Conservation (phyloP, 495 filamentous ascomycete genomes). For the Monascus purpureus region DNA sequence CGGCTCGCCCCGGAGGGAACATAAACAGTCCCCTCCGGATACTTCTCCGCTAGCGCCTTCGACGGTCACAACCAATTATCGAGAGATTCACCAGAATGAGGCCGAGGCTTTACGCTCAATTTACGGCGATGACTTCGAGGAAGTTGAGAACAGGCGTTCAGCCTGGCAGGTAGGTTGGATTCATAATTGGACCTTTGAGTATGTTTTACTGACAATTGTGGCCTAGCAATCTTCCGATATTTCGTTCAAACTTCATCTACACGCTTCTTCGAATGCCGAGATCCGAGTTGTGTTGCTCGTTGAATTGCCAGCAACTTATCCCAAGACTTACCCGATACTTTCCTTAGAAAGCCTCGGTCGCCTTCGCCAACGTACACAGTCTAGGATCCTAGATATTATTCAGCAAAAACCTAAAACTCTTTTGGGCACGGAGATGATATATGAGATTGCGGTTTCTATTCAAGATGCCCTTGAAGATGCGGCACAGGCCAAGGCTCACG, state of each 20-base stretch:
- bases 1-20: constrained; percentile 18
- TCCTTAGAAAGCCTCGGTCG: constrained; percentile 47
- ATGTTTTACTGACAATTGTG: background rate
- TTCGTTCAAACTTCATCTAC: constrained; percentile 65
- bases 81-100: constrained; percentile 76
- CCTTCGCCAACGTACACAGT: constrained; percentile 48
- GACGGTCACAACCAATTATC: constrained; percentile 47
- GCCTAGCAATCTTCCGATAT: constrained; percentile 58
- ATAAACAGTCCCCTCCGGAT: constrained; percentile 19
- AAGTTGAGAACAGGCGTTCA: constrained; percentile 52
- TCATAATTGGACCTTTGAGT: background rate
- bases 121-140: constrained; percentile 79
- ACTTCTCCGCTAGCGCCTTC: constrained; percentile 7
- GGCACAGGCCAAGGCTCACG: constrained; percentile 54
- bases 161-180: constrained; percentile 67
- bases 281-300: constrained; percentile 49
- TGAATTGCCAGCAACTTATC: constrained; percentile 80
- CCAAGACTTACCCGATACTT: constrained; percentile 68
- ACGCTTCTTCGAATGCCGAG: constrained; percentile 54
- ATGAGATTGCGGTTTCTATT: constrained; percentile 67
- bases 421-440: constrained; percentile 77
- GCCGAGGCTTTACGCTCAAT: constrained; percentile 77
- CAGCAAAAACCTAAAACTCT: constrained; percentile 56
- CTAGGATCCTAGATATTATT: constrained; percentile 55
- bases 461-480: constrained; percentile 84